Conservation (phyloP, 768 basidiomycete genomes). For the Psilocybe tampanensis region DNA sequence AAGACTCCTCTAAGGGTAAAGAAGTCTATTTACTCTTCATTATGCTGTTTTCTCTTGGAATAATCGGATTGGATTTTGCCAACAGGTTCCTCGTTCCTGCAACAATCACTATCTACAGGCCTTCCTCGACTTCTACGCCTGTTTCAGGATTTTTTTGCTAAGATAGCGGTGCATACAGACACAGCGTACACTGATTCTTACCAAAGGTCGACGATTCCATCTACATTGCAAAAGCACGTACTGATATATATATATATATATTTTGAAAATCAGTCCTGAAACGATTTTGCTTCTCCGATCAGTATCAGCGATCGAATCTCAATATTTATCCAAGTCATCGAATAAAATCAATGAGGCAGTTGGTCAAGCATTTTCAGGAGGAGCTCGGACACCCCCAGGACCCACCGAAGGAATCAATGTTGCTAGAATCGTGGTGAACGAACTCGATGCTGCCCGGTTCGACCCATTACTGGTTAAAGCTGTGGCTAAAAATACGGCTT, state of each 20-base stretch:
- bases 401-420: constrained; percentile 76
- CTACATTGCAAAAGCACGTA: not conserved
- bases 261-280: constrained; percentile 66
- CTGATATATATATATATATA: constrained; percentile 2
- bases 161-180: constrained; percentile 94
- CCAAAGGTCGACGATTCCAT: constrained; percentile 64
- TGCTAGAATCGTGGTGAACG: constrained; percentile 81
- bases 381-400: constrained; percentile 69
- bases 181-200: constrained; percentile 83
- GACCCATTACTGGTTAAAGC: constrained; percentile 85
- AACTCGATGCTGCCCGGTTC: constrained; percentile 90
- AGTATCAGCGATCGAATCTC: constrained; percentile 78
- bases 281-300: constrained; percentile 87
- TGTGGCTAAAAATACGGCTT: constrained; percentile 73
- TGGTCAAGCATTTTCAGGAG: constrained; percentile 74
- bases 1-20: constrained; percentile 80
- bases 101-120: constrained; percentile 83
- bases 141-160: constrained; percentile 96
- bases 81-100: constrained; percentile 84
- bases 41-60: not conserved
- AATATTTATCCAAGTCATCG: constrained; percentile 86
- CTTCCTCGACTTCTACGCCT: constrained; percentile 88
- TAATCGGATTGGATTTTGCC: not conserved
- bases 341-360: constrained; percentile 85
- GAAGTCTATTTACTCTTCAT: not conserved